Percentiles rank a stretch among this genome's conserved stretches.
Conservation (phyloP, 2,329 filamentous ascomycete species). For the Epichloe gansuensis region DNA sequence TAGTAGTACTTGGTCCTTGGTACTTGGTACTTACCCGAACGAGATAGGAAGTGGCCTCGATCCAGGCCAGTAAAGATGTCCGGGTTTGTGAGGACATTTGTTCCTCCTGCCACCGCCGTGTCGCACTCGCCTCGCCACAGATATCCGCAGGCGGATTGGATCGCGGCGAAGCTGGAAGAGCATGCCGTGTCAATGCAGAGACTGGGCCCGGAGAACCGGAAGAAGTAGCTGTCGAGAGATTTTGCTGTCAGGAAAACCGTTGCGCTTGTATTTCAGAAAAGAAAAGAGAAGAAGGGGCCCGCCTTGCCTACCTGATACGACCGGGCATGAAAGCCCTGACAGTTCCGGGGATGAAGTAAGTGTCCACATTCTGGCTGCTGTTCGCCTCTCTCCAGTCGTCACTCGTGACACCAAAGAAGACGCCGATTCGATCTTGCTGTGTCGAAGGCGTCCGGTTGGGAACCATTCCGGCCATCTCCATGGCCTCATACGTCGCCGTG, state of each 20-base stretch:
- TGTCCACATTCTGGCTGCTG: constrained; percentile 52
- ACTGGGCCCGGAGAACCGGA: constrained; percentile 63
- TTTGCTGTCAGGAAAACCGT: too few species aligned
- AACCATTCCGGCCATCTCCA: constrained; percentile 55
- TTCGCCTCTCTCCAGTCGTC: constrained; percentile 75
- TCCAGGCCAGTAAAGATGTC: constrained; percentile 2
- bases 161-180: constrained; percentile 60
- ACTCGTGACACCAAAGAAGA: constrained; percentile 65
- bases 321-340: constrained; percentile 39
- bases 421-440: constrained; percentile 46
- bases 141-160: constrained; percentile 15
- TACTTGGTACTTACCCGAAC: too few species aligned
- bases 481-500: constrained; percentile 62
- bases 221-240: constrained; percentile 45
- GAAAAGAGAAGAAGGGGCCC: too few species aligned
- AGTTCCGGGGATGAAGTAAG: constrained; percentile 41
- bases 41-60: too few species aligned
- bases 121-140: constrained; percentile 6
- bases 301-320: constrained; percentile 47
- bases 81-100: constrained; percentile 8
- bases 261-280: too few species aligned
- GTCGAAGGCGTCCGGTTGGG: constrained; percentile 31
- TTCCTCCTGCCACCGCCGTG: constrained; percentile 3
- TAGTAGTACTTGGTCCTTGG: too few species aligned
- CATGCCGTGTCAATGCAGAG: constrained; percentile 66